Base-by-base conservation (phyloP, 305 asterid species). In the Rubia balearica region DNA sequence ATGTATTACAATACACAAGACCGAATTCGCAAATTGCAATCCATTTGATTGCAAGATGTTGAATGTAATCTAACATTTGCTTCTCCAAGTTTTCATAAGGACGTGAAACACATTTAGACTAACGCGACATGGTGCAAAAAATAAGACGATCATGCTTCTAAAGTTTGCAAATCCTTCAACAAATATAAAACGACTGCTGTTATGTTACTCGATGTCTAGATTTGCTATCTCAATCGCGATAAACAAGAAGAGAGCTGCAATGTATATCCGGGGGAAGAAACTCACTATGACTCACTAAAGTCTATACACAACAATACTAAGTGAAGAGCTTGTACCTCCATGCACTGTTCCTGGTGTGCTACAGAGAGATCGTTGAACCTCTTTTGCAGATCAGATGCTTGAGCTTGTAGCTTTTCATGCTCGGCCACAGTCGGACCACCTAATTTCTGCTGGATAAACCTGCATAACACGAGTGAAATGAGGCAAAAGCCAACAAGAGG, bases 381-480 rank as follows among this genome's bases (percentile, higher is more conserved):
- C 40, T 61, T 79, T 68, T 86, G 95, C 77, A 93, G 77, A 63
- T 89, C 91, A 10, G 94, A 86, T 56, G 86, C 13, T 68, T 92
- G 96, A 40, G 90, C 79, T 81, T 86, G 95, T 79, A 90, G 80
- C 83, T 90, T 90, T 81, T 93, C 98, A 69, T 86, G 85, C 76
- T 90, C 98, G 27, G 85, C 85, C 70, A 89, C 70, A 5, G 87
- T 72, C 46, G 98, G 96, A 76, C 96, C 97, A 65, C 97, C 98
- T 82, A 93, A 76, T 74, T 87, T 90, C 76, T 90, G 97, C 76
- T 90, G 96, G 81, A 93, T 71, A 73, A 93, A 93, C 82, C 98
- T 92, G 88, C 64, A 53, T 71, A 72, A 68, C 59, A 62, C 74
- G 17, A 61, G 53, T 8, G 24, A 21, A 12, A 46, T 61, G 24